phyloP scores from a whole-genome alignment of 257 asterid species.

The Solanum sejunctum region DNA sequence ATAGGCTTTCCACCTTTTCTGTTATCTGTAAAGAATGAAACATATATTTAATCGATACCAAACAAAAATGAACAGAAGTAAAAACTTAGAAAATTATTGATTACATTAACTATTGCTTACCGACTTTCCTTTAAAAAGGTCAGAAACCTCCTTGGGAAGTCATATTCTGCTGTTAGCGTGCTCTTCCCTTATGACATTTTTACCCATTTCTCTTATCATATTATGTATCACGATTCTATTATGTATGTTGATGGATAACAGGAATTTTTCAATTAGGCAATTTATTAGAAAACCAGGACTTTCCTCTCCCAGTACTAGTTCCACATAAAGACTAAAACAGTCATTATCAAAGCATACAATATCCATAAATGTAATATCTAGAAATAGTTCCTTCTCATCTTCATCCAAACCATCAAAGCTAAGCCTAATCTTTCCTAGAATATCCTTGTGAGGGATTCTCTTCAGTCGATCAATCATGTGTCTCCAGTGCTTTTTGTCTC shows the following conservation, averaged over 20 bases:
- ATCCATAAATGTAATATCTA: too few relatives aligned
- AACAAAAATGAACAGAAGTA: background rate
- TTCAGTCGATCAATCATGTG: too few relatives aligned
- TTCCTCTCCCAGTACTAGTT: accelerated
- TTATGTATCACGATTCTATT: background rate
- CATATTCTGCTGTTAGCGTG: background rate
- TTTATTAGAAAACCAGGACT: background rate
- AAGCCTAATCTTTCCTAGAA: too few relatives aligned
- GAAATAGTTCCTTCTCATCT: too few relatives aligned
- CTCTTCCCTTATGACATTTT: background rate
- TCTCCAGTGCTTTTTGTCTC: too few relatives aligned
- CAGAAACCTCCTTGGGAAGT: background rate
- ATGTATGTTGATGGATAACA: background rate
- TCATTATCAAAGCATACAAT: too few relatives aligned
- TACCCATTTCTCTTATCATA: background rate
- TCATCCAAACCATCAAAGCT: too few relatives aligned
- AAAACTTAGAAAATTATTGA: background rate
- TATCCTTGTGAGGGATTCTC: too few relatives aligned
- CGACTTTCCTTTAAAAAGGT: background rate
- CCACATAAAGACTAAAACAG: too few relatives aligned
- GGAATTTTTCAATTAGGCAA: background rate
- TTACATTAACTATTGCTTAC: background rate
- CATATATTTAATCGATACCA: too few relatives aligned
- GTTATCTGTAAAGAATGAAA: background rate
- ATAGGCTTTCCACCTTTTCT: background rate